A percentile compares a stretch with the other conserved stretches of the same genome.
phyloP scores from a whole-genome alignment of 208 protist genomes.

The Acanthamoeba castellanii region DNA sequence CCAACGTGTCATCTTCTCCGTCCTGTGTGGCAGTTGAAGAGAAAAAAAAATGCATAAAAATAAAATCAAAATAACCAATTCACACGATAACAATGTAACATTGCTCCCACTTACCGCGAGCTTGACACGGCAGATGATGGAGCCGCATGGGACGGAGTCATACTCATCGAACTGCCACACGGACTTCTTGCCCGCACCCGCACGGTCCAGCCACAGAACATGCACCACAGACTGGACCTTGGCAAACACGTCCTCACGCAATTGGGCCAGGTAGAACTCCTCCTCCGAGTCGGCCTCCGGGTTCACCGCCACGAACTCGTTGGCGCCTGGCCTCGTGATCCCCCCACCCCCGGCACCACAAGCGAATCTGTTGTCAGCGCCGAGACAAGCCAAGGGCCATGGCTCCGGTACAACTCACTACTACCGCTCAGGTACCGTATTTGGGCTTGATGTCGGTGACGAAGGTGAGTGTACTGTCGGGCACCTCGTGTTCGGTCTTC shows the following conservation, averaged over 20 bases:
- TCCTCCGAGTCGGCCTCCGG: neutral
- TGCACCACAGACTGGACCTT: neutral
- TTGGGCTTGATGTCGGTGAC: slow-evolving; percentile 29
- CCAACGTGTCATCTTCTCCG: neutral
- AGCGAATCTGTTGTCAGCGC: neutral
- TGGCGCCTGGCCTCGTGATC: neutral
- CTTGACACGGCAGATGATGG: slow-evolving; percentile 23
- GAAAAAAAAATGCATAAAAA: neutral
- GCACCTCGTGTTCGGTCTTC: neutral
- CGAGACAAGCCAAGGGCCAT: neutral
- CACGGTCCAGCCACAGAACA: slow-evolving; percentile 4
- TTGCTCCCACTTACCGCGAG: neutral
- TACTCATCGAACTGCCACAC: slow-evolving; percentile 22
- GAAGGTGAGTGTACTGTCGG: slow-evolving; percentile 3
- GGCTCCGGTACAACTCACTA: neutral
- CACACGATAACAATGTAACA: neutral
- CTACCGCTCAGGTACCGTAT: neutral
- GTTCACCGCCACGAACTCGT: slow-evolving; percentile 49
- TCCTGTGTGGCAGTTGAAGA: neutral
- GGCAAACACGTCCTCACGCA: slow-evolving; percentile 48
- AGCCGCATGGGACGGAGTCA: neutral
- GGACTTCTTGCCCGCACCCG: neutral
- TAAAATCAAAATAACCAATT: neutral
- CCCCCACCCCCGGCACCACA: neutral
- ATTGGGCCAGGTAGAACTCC: slow-evolving; percentile 15